A percentile compares a stretch with the other conserved stretches of the same genome.
phyloP scores from a whole-genome alignment of 1,284 basidiomycete genomes.

The Mixia osmundae region DNA sequence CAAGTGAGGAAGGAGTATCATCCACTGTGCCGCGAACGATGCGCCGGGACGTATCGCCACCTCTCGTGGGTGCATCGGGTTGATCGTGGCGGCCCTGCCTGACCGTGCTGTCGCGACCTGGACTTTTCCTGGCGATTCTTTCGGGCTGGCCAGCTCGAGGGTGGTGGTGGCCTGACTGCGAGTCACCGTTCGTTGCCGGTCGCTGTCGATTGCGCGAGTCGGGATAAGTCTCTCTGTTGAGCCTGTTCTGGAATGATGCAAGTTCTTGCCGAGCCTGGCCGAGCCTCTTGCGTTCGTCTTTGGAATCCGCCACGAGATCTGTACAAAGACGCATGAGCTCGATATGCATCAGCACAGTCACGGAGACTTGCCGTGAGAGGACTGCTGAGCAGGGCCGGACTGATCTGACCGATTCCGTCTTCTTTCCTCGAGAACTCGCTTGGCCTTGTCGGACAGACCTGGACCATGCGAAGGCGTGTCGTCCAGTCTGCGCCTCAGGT shows the following conservation, averaged over 20 bases:
- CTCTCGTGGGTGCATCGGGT: too few species aligned
- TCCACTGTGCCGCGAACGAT: conserved; percentile 7
- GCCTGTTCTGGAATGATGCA: conserved; percentile 17
- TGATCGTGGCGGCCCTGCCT: too few species aligned
- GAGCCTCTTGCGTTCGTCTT: conserved; percentile 9
- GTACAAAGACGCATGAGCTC: conserved; percentile 3
- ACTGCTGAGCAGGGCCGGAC: conserved; percentile 35
- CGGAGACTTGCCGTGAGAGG: conserved; percentile 7
- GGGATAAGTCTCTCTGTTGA: conserved; percentile 17
- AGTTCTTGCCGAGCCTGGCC: conserved; percentile 13
- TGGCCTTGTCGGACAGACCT: conserved; percentile 52
- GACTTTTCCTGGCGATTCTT: too few species aligned
- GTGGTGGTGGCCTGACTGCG: too few species aligned
- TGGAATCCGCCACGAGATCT: conserved; percentile 9
- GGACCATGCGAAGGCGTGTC: conserved; percentile 86
- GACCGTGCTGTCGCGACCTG: too few species aligned
- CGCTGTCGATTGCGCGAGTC: too few species aligned
- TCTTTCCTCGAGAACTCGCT: conserved; percentile 52
- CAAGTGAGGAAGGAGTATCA: conserved; percentile 11
- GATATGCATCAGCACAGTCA: conserved; percentile 4
- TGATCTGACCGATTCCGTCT: too few species aligned
- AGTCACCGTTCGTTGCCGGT: too few species aligned
- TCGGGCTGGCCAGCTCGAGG: too few species aligned
- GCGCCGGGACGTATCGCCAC: too few species aligned
- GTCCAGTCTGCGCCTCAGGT: conserved; percentile 41